phyloP scores from a whole-genome alignment of 1,284 basidiomycete genomes.

The Ustilago curta region DNA sequence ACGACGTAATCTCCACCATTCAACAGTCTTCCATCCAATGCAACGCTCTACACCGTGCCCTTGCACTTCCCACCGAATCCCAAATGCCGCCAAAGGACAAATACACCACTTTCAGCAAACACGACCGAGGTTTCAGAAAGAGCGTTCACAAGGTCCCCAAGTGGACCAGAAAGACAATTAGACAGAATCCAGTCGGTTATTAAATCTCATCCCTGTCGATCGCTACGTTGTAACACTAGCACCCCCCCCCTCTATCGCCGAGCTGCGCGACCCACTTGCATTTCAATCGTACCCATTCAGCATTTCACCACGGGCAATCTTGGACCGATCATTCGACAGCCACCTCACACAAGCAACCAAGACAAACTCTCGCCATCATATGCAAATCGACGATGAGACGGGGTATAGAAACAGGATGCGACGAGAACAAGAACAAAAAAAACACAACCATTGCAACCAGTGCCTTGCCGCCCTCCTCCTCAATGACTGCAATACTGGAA shows the following conservation, averaged over 20 bases:
- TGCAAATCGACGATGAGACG: background rate
- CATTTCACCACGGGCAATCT: background rate
- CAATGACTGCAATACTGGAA: conserved; percentile 70
- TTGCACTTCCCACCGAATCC: conserved; percentile 85
- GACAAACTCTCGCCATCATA: background rate
- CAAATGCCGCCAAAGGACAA: conserved; percentile 92
- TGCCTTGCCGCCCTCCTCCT: conserved; percentile 9
- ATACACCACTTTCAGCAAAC: conserved; percentile 88
- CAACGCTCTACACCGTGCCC: conserved; percentile 78
- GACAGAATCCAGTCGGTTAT: conserved; percentile 49
- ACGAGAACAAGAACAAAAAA: background rate
- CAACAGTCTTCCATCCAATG: conserved; percentile 83
- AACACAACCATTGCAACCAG: background rate
- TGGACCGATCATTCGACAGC: too few relatives aligned
- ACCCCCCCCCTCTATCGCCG: too few relatives aligned
- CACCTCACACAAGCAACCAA: background rate
- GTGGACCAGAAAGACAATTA: conserved; percentile 55
- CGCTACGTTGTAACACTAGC: conserved; percentile 32
- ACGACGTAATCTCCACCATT: conserved; percentile 90
- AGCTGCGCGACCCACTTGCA: background rate
- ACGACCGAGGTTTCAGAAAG: conserved; percentile 78
- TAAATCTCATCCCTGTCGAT: conserved; percentile 9
- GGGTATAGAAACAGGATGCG: conserved; percentile 6
- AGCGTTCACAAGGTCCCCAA: conserved; percentile 82
- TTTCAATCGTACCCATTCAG: background rate